Evolutionary conservation across 768 basidiomycete species (phyloP).

Genomic region (Boletus vermiculosoides): DNA sequence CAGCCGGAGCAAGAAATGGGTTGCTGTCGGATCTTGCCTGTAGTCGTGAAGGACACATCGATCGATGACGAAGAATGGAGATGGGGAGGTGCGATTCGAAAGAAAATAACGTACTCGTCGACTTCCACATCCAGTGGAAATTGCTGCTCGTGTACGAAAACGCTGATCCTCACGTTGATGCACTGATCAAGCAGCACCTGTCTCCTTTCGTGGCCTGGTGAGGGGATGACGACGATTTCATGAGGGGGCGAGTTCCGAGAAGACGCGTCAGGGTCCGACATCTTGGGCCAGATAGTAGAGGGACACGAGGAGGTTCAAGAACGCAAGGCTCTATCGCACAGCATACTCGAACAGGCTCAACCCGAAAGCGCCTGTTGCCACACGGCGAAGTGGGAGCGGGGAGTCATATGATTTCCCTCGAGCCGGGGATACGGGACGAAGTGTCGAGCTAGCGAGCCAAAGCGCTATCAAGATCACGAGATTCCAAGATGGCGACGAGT

Average conservation of each 20-base stretch:
- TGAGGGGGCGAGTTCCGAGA: constrained; percentile 39
- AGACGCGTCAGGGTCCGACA: constrained; percentile 18
- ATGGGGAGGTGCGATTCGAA: constrained; percentile 7
- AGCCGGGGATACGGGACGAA: constrained; percentile 13
- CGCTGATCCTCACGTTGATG: constrained; percentile 52
- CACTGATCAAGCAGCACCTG: constrained; percentile 61
- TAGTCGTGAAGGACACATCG: constrained; percentile 1
- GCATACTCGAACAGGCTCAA: constrained; percentile 17
- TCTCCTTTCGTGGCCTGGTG: constrained; percentile 36
- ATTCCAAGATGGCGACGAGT: too few relatives aligned
- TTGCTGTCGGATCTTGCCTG: constrained; percentile 62
- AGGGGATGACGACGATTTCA: constrained; percentile 54
- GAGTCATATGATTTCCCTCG: constrained; percentile 22
- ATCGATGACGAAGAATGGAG: constrained; percentile 10
- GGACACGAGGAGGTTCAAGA: background rate
- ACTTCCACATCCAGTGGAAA: constrained; percentile 75
- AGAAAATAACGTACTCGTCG: constrained; percentile 55
- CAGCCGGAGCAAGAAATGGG: constrained; percentile 72
- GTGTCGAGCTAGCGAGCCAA: constrained; percentile 6
- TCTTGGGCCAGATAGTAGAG: constrained; percentile 4
- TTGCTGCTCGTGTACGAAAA: constrained; percentile 51
- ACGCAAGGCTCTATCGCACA: constrained; percentile 12
- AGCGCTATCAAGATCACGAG: constrained; percentile 12
- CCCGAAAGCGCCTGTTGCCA: background rate
- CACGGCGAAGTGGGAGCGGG: background rate